Conservation (phyloP, 148 eudicot species). For the Selenicereus undatus region DNA sequence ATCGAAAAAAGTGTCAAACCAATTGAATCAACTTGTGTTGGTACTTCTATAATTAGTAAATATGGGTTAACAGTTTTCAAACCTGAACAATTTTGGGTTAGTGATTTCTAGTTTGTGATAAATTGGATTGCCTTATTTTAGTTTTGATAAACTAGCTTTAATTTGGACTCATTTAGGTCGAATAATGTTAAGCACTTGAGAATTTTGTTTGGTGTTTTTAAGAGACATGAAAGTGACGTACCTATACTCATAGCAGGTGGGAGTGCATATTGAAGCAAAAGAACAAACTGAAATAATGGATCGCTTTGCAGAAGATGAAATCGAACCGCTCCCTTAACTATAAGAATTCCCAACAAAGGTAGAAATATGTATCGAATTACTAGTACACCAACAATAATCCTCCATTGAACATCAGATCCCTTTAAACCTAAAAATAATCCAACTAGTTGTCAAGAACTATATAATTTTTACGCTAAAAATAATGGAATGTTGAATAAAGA, state of each 20-base stretch:
- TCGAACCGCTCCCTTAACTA: constrained; percentile 51
- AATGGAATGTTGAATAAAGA: neutral
- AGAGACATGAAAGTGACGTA: constrained; percentile 8
- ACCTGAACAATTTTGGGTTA: too few relatives aligned
- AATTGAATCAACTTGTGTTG: too few relatives aligned
- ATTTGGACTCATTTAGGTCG: too few relatives aligned
- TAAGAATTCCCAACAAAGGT: constrained; percentile 53
- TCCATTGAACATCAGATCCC: constrained; percentile 43
- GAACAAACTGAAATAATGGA: constrained; percentile 74
- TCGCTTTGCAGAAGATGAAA: constrained; percentile 43
- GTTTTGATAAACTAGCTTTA: too few relatives aligned
- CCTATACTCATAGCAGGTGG: constrained; percentile 98
- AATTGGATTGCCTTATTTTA: too few relatives aligned
- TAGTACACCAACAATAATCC: constrained; percentile 46
- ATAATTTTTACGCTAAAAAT: neutral
- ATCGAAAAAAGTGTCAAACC: too few relatives aligned
- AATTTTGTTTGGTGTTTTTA: too few relatives aligned
- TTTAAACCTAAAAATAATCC: constrained; percentile 40
- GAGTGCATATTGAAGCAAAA: constrained; percentile 74
- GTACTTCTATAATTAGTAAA: too few relatives aligned
- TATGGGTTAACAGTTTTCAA: too few relatives aligned
- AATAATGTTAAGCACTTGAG: too few relatives aligned
- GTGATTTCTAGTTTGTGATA: too few relatives aligned
- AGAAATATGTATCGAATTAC: constrained; percentile 51
- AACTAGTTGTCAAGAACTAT: neutral